These are phyloP conservation scores for Cadophora malorum DNA, from an alignment of 2,329 filamentous ascomycete genomes.

Conservation along the genomic window DNA sequence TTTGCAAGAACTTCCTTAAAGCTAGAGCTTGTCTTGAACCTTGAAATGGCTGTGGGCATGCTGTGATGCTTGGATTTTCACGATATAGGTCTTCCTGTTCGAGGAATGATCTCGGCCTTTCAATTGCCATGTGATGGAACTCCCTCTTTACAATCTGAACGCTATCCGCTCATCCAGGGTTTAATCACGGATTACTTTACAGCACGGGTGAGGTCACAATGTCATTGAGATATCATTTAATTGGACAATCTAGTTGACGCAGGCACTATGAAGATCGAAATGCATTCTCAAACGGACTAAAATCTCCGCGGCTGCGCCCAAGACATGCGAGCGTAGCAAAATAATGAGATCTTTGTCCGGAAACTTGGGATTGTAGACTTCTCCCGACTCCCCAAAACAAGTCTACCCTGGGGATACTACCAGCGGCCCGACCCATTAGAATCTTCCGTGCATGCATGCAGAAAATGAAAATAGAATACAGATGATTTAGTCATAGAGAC, in stretches of 20 bases:
- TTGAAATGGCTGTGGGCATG: too few species aligned
- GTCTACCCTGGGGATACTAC: slow-evolving; percentile 18
- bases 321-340: slow-evolving; percentile 12
- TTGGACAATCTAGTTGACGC: slow-evolving; percentile 36
- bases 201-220: not conserved
- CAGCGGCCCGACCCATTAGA: slow-evolving; percentile 5
- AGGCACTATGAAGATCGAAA: slow-evolving; percentile 19
- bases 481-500: slow-evolving; percentile 84
- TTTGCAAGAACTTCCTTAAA: too few species aligned
- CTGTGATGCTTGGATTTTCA: too few species aligned
- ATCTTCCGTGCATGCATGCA: slow-evolving; percentile 21
- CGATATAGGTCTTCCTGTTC: too few species aligned
- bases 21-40: too few species aligned
- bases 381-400: slow-evolving; percentile 18
- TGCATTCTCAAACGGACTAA: slow-evolving; percentile 15
- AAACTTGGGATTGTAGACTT: not conserved
- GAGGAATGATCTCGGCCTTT: too few species aligned
- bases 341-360: slow-evolving; percentile 17
- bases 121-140: too few species aligned
- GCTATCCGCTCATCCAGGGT: not conserved
- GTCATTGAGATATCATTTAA: slow-evolving; percentile 26
- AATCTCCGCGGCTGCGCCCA: slow-evolving; percentile 15
- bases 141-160: too few species aligned
- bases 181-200: not conserved
- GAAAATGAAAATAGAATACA: slow-evolving; percentile 40